Evolutionary conservation across 768 basidiomycete genomes (phyloP), one percentile per base, ranked within the genome.

Genomic region (Hebeloma cylindrosporum): DNA sequence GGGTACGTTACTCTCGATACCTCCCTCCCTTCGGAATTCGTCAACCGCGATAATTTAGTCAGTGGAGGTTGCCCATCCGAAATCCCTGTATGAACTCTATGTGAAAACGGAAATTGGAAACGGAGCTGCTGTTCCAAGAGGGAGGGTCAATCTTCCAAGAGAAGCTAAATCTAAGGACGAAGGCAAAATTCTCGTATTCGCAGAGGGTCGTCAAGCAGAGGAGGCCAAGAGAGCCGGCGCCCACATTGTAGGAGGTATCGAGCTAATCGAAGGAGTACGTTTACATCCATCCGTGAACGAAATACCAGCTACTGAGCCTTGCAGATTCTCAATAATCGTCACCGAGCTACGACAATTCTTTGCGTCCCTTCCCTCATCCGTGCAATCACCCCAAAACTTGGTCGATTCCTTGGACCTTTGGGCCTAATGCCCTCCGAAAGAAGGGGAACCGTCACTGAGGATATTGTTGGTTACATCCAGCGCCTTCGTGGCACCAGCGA

Each of bases 351-450:
- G 10, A 84, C 88, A 33, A 86, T 93, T 54, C 75, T 98, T 20
- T 88, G 86, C 41, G 90, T 90, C 0, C 82, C 90, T 3, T 75
- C 80, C 10, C 80, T 95, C 58, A 79, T 93, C 42, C 78, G 81
- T 33, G 67, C 82, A 23, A 89, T 98, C 50, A 84, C 86, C 9
- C 82, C 87, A 4, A 83, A 79, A 58, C 75, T 98, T 2, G 93
- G 63, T 69, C 89, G 69, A 68, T 86, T 65, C 71, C 88, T 67
- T 67, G 82, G 95, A 56, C 94, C 93, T 30, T 81, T 90, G 40
- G 95, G 95, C 44, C 69, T 98, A 33, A 96, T 99, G 94, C 96
- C 96, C 8, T 88, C 89, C 5, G 90, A 87, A 50, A 83, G 93
- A 63, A 78, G 93, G 45, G 96, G 96, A 4, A 94, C 94, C 1